Base-by-base conservation (phyloP, 495 filamentous ascomycete genomes). In the Lasiosphaeris hirsuta region DNA sequence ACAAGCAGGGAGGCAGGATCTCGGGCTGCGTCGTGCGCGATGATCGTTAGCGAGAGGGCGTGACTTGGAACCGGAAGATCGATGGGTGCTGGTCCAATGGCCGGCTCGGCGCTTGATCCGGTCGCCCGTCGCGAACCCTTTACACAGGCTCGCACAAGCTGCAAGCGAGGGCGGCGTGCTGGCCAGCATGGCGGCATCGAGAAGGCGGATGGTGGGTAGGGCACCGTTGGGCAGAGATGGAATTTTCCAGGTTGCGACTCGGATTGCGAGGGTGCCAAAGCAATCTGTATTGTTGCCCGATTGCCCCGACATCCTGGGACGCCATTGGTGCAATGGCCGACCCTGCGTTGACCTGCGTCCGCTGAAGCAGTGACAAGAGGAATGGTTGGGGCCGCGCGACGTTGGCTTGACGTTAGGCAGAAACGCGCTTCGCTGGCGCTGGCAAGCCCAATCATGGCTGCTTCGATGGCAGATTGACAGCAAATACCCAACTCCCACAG, bases 191-290 rank as follows among this genome's bases (percentile, higher is more conserved):
- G 18, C 15, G 40, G 37, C 36, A 13, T 43, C 30, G 11, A 33
- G 36, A 52, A 17, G 19, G 23, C 43, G 18, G 11, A 38, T 18
- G 11, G 36, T 46, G 39, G 56, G 61, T 62, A 58, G 54, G 66
- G 64, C 61, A 57, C 48, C 67, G 67, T 67, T 69, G 64, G 67
- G 67, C 64, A 55, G 54, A 56, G 46, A 63, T 54, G 58, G 37
- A n/a, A 56, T 46, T 18, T 30, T 3, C 18, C 9, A 30, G 6
- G 23, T 23, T 18, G 33, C 33, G 46, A 13, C 46, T 14, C 30
- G 42, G 33, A 56, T 57, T 52, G 49, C 33, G 41, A 41, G 57
- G 37, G 18, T 40, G 19, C 39, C 48, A 47, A 36, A 33, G 37
- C 40, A 53, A 45, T 41, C 48, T 63, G 62, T 59, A 60, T 56